A percentile compares a stretch with the other conserved stretches of the same genome.
Conservation (phyloP, 768 basidiomycete genomes). For the Xerocomellus dryophilus region DNA sequence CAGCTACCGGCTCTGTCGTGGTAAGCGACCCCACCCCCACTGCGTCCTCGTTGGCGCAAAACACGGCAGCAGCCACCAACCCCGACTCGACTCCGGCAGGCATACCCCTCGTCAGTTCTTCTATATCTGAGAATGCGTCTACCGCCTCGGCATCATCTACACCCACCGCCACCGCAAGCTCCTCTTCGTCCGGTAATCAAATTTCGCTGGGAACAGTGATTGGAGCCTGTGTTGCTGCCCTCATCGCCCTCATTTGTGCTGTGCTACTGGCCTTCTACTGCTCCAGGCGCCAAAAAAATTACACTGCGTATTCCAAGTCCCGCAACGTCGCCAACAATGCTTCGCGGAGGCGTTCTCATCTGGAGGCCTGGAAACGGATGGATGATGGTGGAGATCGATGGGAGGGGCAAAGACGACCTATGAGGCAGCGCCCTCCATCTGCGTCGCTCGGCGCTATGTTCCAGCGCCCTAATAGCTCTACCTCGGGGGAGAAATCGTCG, state of each 20-base stretch:
- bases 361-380: constrained; percentile 58
- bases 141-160: constrained; percentile 11
- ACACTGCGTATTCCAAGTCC: constrained; percentile 26
- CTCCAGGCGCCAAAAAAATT: constrained; percentile 40
- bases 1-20: constrained; percentile 24
- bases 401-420: constrained; percentile 41
- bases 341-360: constrained; percentile 41
- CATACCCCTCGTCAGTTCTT: constrained; percentile 15
- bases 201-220: constrained; percentile 50
- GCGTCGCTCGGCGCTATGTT: constrained; percentile 60
- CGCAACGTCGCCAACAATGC: constrained; percentile 42
- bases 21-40: constrained; percentile 27
- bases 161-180: background rate
- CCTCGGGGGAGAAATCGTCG: constrained; percentile 46
- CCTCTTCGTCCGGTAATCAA: constrained; percentile 18
- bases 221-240: constrained; percentile 60
- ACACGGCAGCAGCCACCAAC: constrained; percentile 2
- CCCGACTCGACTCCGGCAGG: background rate
- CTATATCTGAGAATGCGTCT: background rate
- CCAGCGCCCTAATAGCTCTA: constrained; percentile 53
- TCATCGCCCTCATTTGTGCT: constrained; percentile 47
- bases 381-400: constrained; percentile 48
- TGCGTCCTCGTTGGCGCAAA: constrained; percentile 22
- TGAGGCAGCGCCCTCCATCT: constrained; percentile 39
- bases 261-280: constrained; percentile 54